Percentiles rank a stretch among this genome's conserved stretches.
Evolutionary conservation across 2,329 filamentous ascomycete genomes (phyloP).

Genomic region (Eurotiales sp.): DNA sequence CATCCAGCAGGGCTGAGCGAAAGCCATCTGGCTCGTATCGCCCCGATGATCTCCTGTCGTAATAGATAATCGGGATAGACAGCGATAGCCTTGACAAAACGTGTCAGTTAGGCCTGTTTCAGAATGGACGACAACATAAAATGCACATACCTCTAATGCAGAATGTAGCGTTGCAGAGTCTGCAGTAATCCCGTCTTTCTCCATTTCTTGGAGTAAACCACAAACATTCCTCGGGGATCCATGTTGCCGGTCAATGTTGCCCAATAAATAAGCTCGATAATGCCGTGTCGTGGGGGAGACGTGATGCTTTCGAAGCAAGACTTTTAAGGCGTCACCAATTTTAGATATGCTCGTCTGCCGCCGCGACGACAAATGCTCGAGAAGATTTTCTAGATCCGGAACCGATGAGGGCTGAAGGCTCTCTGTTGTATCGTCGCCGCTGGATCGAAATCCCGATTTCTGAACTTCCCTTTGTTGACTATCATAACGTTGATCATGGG

Average conservation of each 20-base stretch:
- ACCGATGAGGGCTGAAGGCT: slow-evolving; percentile 13
- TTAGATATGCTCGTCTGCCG: slow-evolving; percentile 24
- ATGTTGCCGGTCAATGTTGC: slow-evolving; percentile 59
- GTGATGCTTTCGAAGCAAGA: slow-evolving; percentile 36
- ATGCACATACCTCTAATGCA: slow-evolving; percentile 56
- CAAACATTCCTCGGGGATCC: slow-evolving; percentile 65
- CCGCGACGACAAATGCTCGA: slow-evolving; percentile 25
- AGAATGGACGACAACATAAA: neutral
- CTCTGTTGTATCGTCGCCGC: neutral
- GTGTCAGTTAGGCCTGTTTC: neutral
- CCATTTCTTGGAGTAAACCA: slow-evolving; percentile 70
- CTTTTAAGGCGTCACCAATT: slow-evolving; percentile 31
- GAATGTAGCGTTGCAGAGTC: slow-evolving; percentile 68
- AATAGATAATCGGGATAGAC: slow-evolving; percentile 83
- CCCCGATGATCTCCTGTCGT: slow-evolving; percentile 65
- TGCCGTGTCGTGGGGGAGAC: slow-evolving; percentile 35
- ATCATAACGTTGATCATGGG: neutral
- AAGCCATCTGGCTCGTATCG: slow-evolving; percentile 65
- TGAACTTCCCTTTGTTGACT: no score
- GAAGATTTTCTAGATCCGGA: slow-evolving; percentile 25
- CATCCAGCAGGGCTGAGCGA: slow-evolving; percentile 58
- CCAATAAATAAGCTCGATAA: slow-evolving; percentile 72
- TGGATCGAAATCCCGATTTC: neutral
- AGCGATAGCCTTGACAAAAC: slow-evolving; percentile 56
- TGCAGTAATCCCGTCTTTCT: slow-evolving; percentile 54